Conservation (phyloP, 352 stramenopile genomes). For the Peronospora farinosa region DNA sequence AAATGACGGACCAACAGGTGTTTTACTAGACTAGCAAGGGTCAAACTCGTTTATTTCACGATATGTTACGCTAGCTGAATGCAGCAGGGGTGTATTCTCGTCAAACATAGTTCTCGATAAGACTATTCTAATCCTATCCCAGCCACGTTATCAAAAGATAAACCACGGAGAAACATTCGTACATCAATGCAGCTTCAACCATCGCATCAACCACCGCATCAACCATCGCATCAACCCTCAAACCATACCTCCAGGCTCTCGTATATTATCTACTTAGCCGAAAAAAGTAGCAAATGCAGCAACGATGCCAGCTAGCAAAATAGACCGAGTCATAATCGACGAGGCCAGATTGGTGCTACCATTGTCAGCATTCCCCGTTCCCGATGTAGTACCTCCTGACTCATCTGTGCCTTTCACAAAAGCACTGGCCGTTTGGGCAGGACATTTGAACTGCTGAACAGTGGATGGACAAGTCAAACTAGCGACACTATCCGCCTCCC, state of each 20-base stretch:
- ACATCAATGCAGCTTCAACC: too few relatives aligned
- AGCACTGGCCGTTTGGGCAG: slow-evolving; percentile 37
- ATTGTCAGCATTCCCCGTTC: slow-evolving; percentile 7
- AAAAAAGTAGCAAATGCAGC: slow-evolving; percentile 15
- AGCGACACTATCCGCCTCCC: slow-evolving; percentile 34
- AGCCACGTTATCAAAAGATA: too few relatives aligned
- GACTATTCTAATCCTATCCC: too few relatives aligned
- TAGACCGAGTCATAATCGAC: slow-evolving; percentile 18
- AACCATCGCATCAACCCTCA: slow-evolving; percentile 4
- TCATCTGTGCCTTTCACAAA: too few relatives aligned
- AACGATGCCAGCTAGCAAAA: slow-evolving; percentile 10
- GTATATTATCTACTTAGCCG: slow-evolving; percentile 17
- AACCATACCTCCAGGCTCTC: neutral
- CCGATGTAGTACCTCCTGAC: slow-evolving; percentile 2
- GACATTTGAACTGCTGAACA: slow-evolving; percentile 38
- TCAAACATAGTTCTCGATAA: too few relatives aligned
- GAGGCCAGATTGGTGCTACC: slow-evolving; percentile 14
- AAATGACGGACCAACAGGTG: too few relatives aligned
- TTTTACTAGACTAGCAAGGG: too few relatives aligned
- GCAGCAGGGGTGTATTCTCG: too few relatives aligned
- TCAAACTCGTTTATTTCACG: too few relatives aligned
- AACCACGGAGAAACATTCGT: too few relatives aligned
- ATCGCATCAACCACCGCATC: slow-evolving; percentile 5
- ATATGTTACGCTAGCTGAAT: too few relatives aligned
- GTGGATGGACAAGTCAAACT: slow-evolving; percentile 34